phyloP scores from a whole-genome alignment of 179 eudicot species.

The Camellia oleifera region DNA sequence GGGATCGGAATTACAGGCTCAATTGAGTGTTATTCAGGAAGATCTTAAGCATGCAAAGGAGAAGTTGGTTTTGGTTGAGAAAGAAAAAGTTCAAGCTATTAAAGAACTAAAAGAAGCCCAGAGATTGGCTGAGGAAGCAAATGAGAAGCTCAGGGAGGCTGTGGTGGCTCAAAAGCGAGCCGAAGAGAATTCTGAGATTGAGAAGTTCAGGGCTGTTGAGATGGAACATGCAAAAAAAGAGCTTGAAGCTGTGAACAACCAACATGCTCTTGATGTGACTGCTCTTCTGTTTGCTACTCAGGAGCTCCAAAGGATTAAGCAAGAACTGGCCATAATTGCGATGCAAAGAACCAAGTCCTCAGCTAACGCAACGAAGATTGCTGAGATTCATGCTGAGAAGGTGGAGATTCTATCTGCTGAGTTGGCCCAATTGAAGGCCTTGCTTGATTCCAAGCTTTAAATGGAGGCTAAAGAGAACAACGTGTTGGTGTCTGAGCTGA shows the following conservation, averaged over 20 bases:
- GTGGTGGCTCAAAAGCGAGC: conserved; percentile 79
- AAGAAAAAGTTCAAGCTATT: conserved; percentile 64
- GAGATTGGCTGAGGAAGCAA: conserved; percentile 66
- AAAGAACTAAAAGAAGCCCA: conserved; percentile 68
- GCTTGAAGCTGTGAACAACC: conserved; percentile 62
- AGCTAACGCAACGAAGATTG: conserved; percentile 67
- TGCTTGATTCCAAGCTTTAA: conserved; percentile 53
- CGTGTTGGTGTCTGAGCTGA: conserved; percentile 32
- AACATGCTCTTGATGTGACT: conserved; percentile 60
- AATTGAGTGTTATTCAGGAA: conserved; percentile 61
- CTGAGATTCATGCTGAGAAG: conserved; percentile 68
- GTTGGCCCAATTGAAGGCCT: conserved; percentile 51
- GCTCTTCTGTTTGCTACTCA: conserved; percentile 59
- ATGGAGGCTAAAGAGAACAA: conserved; percentile 33
- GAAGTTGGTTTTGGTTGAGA: conserved; percentile 52
- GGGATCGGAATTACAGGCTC: conserved; percentile 81
- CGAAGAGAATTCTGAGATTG: conserved; percentile 76
- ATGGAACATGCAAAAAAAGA: conserved; percentile 78
- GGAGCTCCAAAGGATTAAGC: conserved; percentile 68
- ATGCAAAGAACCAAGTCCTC: conserved; percentile 69
- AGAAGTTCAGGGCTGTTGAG: conserved; percentile 79
- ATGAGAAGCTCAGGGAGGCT: conserved; percentile 73
- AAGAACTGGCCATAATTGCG: conserved; percentile 55
- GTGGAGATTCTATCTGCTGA: conserved; percentile 63
- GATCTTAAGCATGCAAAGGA: conserved; percentile 76